Base-by-base conservation (phyloP, 345 rosid genomes). In the Eucalyptus cloeziana region DNA sequence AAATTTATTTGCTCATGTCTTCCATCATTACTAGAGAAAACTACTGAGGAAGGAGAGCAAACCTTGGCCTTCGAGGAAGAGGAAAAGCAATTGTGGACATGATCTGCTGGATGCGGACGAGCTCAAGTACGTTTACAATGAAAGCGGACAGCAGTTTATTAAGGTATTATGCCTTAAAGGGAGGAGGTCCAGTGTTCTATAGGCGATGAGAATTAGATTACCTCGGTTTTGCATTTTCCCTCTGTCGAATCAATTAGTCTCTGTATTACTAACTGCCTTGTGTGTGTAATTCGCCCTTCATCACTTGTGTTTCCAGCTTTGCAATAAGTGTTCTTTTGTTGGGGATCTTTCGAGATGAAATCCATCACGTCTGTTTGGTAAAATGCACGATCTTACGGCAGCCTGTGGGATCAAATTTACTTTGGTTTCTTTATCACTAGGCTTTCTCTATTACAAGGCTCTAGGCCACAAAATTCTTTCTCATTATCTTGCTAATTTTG, bases 81-180 rank as follows among this genome's bases (percentile, higher is more conserved):
- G 25, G 10, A 21, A 52, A 21, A 52, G 58, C 58, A 52, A 21
- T 52, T 95, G 99, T 89, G 95, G 94, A 49, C 81, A 89, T 64
- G 93, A 96, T 90, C 95, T 96, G 24, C 89, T 94, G 88, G 98
- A 96, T 89, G 69, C 92, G 2, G 92, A 94, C 88, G 99, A 97
- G 93, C 96, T 97, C 19, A 95, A 95, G 64, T 96, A 88, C 90
- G 95, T 52, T 21, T 94, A 96, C 91, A 96, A 95, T 90, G 93
- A 93, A 89, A 87, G 93, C 6, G 99, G 99, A 1, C 97, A 92
- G 64, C 94, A 92, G 21, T 92, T 87, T 92, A 89, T 97, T 87
- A 92, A 96, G 98, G 99, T 96, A 21, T n/a, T 2, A 40, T 86
- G 60, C 60, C 44, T 31, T 3, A 13, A 25, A 19, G 24, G 37